These are phyloP conservation scores for Monosporascus ibericus DNA, from an alignment of 2,329 filamentous ascomycete genomes.

Conservation along the genomic window DNA sequence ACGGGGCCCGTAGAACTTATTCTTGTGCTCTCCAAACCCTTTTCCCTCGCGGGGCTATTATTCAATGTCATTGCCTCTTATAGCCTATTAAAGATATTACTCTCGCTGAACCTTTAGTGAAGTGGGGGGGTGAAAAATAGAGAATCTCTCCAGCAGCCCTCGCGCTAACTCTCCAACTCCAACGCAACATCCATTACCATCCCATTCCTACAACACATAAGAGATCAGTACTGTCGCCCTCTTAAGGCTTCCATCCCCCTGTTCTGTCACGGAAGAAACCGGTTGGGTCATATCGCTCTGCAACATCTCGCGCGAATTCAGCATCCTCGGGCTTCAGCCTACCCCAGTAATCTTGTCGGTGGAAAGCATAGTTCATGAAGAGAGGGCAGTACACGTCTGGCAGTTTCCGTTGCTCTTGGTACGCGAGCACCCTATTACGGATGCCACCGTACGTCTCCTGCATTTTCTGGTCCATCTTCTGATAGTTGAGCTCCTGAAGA, in stretches of 20 bases:
- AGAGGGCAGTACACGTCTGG: constrained; percentile 31
- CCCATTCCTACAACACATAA: no score
- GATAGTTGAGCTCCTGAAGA: constrained; percentile 20
- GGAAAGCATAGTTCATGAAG: constrained; percentile 38
- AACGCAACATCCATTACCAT: no score
- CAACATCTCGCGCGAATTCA: constrained; percentile 27
- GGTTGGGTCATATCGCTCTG: constrained; percentile 29
- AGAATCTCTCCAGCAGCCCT: no score
- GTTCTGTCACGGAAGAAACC: constrained; percentile 32
- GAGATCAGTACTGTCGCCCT: neutral
- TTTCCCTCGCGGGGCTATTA: no score
- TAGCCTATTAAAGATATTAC: no score
- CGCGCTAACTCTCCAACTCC: no score
- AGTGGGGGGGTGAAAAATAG: no score
- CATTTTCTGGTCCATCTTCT: constrained; percentile 25
- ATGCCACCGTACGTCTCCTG: constrained; percentile 29
- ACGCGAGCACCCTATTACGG: constrained; percentile 23
- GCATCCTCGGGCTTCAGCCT: constrained; percentile 29
- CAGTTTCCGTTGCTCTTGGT: constrained; percentile 27
- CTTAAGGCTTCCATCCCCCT: constrained; percentile 29
- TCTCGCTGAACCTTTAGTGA: no score
- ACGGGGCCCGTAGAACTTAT: no score
- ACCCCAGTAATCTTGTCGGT: constrained; percentile 34
- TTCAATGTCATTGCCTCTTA: no score
- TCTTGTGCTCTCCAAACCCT: no score